These are phyloP conservation scores for Mortierella sp. DNA, from an alignment of 371 early-diverging fungal species.

Conservation along the genomic window DNA sequence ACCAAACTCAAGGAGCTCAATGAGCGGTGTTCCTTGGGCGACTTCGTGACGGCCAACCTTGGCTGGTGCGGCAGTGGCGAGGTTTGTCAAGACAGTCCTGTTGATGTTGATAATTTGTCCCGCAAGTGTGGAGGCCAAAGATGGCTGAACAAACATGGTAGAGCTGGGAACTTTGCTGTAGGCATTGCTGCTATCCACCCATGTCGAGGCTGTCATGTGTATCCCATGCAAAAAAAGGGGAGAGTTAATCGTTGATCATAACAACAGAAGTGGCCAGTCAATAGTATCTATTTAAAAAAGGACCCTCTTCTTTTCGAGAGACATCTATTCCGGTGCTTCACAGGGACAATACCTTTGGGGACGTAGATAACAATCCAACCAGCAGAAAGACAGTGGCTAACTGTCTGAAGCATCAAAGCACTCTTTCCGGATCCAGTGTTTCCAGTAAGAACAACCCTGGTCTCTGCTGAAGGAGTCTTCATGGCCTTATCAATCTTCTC, in stretches of 20 bases:
- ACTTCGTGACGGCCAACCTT: slow-evolving; percentile 47
- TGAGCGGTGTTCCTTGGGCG: slow-evolving; percentile 38
- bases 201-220: slow-evolving; percentile 46
- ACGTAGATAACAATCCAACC: slow-evolving; percentile 58
- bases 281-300: background rate
- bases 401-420: slow-evolving; percentile 53
- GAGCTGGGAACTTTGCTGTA: slow-evolving; percentile 47
- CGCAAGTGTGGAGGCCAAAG: slow-evolving; percentile 41
- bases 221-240: no score
- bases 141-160: slow-evolving; percentile 49
- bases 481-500: slow-evolving; percentile 42
- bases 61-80: slow-evolving; percentile 32
- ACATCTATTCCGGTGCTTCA: background rate
- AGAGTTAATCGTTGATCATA: no score
- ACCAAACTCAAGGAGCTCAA: slow-evolving; percentile 41
- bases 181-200: slow-evolving; percentile 53
- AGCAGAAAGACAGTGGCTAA: slow-evolving; percentile 52
- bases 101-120: slow-evolving; percentile 51
- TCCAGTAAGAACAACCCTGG: slow-evolving; percentile 51
- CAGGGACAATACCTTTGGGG: slow-evolving; percentile 43
- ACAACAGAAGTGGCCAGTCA: no score
- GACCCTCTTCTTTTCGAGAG: background rate
- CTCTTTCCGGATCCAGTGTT: slow-evolving; percentile 55
- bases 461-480: slow-evolving; percentile 39
- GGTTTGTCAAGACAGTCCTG: slow-evolving; percentile 33